These are phyloP conservation scores for Anisodus acutangulus DNA, from an alignment of 257 asterid genomes.

Conservation along the genomic window DNA sequence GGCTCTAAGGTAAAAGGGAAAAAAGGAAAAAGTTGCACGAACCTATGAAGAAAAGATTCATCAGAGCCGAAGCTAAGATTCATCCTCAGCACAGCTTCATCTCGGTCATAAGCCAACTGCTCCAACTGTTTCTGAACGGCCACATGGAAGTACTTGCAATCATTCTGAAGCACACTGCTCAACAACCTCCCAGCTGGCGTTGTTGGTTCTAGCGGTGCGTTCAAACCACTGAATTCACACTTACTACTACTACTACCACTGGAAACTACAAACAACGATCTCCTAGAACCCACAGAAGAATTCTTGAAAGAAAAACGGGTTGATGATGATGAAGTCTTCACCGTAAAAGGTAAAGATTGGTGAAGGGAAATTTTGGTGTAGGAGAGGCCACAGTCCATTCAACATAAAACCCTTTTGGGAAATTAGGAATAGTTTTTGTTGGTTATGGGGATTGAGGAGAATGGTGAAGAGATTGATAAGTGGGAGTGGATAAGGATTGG, in stretches of 20 bases:
- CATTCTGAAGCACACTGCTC: slow-evolving; percentile 63
- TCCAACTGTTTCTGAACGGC: slow-evolving; percentile 62
- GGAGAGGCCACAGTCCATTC: slow-evolving; percentile 71
- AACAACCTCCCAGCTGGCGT: slow-evolving; percentile 67
- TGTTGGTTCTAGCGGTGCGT: slow-evolving; percentile 75
- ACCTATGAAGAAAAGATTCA: slow-evolving; percentile 87
- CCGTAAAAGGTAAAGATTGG: slow-evolving; percentile 32
- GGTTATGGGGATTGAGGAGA: neutral
- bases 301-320: slow-evolving; percentile 30
- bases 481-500: slow-evolving; percentile 26
- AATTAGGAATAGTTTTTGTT: neutral
- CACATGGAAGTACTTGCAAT: slow-evolving; percentile 50
- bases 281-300: slow-evolving; percentile 40
- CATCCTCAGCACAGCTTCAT: slow-evolving; percentile 63
- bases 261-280: slow-evolving; percentile 41
- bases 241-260: slow-evolving; percentile 38
- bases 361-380: slow-evolving; percentile 29
- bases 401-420: slow-evolving; percentile 31
- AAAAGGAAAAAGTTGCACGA: slow-evolving; percentile 12
- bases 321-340: slow-evolving; percentile 27
- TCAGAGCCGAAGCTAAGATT: slow-evolving; percentile 64
- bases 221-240: slow-evolving; percentile 61
- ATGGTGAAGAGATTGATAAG: neutral
- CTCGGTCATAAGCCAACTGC: slow-evolving; percentile 55
- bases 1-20: neutral